Evolutionary conservation across 192 early-diverging fungal genomes (phyloP), one percentile per base, ranked within the genome.

Genomic region (Coemansia sp.): DNA sequence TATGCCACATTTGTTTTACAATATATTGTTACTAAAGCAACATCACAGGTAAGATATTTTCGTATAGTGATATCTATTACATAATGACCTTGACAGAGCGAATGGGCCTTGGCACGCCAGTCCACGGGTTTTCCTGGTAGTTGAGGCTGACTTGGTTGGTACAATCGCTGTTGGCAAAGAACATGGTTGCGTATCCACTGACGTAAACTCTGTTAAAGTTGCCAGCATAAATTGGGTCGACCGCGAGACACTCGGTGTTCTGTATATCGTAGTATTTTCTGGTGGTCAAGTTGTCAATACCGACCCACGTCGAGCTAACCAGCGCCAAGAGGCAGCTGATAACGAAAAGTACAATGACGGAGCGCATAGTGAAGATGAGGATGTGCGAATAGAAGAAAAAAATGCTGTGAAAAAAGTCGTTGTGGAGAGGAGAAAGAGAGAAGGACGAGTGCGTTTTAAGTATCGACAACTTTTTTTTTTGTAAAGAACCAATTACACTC

Each of bases 51-150:
- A 41, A 41, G 4, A 16, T 4, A 16, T 8, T 16, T 41, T 41
- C 40, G 4, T 15, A 41, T 1, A 15, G 40, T 41, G 11, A 15
- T 4, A 15, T 41, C 3, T 41, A 41, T 16, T 41, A 49, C 53
- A 30, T 56, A 30, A 56, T 56, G 27, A 56, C 53, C 30, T 56
- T 30, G 30, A 56, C 13, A 9, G 53, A 56, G 53, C 53, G 53
- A 15, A 56, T 32, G 0, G 53, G 53, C 1, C 29, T 56, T 5
- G 27, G 27, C 15, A 56, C 27, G 29, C 15, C 53, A 30, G 1
- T 6, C 24, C 11, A 56, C 2, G 29, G 29, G 53, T 56, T 32
- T 6, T 7, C 15, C 15, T 56, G 27, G 53, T 56, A 56, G 53
- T n/a, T 30, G 1, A 56, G 27, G 53, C 29, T 32, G 13, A 56